Evolutionary conservation across 2,329 filamentous ascomycete species (phyloP).

Genomic region (Sordariomycetes sp.): DNA sequence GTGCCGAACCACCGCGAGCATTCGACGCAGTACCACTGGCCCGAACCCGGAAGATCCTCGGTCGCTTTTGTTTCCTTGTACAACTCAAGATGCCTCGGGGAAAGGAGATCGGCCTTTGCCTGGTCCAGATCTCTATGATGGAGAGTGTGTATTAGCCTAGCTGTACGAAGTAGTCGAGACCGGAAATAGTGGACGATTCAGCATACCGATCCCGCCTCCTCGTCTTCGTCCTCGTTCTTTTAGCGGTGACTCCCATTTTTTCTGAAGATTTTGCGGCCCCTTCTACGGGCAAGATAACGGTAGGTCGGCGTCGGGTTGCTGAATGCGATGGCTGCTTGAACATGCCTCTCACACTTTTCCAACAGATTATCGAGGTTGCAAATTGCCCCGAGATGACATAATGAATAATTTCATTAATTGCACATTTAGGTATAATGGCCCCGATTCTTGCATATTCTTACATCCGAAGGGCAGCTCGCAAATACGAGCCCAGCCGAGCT

Average conservation of each 20-base stretch:
- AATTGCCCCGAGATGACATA: not conserved
- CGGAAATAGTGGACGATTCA: not conserved
- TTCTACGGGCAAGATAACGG: not conserved
- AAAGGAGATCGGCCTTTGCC: conserved; percentile 71
- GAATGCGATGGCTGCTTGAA: not conserved
- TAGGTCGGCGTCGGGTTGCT: not conserved
- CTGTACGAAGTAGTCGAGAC: not conserved
- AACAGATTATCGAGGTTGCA: not conserved
- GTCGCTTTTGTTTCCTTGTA: conserved; percentile 68
- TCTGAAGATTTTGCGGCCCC: not conserved
- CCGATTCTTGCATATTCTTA: not conserved
- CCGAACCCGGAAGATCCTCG: conserved; percentile 83
- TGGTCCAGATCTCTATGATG: conserved; percentile 75
- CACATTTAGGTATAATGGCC: not conserved
- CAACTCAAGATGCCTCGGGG: conserved; percentile 67
- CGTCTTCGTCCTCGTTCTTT: conserved; percentile 62
- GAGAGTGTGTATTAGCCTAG: conserved; percentile 10
- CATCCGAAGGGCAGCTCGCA: conserved; percentile 1
- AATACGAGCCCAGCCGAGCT: conserved; percentile 3
- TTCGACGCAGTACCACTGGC: conserved; percentile 78
- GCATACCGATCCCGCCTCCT: conserved; percentile 57
- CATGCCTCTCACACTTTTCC: not conserved
- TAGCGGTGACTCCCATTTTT: conserved; percentile 58
- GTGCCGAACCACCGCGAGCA: conserved; percentile 96
- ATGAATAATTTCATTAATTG: not conserved